Base-by-base conservation (phyloP, 2,329 filamentous ascomycete species). In the Emericellopsis atlantica region DNA sequence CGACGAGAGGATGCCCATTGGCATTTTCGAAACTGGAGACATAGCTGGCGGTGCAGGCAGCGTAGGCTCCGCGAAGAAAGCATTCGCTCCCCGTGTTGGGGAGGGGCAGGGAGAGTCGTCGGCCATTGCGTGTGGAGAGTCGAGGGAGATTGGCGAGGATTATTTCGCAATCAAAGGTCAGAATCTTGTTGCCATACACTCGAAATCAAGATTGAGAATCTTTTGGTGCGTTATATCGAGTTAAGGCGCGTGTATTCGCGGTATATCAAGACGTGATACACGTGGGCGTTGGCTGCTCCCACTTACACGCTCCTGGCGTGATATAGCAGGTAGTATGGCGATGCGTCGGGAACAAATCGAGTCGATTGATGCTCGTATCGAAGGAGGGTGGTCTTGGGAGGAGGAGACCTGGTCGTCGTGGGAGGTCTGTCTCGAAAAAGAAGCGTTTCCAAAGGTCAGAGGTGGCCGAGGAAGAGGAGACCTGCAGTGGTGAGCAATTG, bases 61-160 rank as follows among this genome's bases (percentile, higher is more conserved):
- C 33, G 54, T 51, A 23, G 60, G 60, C 46, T 63, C 59, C 32
- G 36, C 32, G 31, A 42, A 14, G 12, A 24, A 11, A 22, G 32
- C 39, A 36, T 32, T 23, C n/a, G 21, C 21, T 14, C 21, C 18
- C 14, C 6, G 33, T 21, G 21, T 15, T 3, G 37, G 37, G 6
- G 32, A 39, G 37, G 26, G 26, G 26, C 26, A 29, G 12, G 23
- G 41, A 21, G 41, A 42, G 22, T 24, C 24, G 37, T 40, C 38
- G 37, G 37, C 41, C 42, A 43, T 43, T 35, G 32, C n/a, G n/a
- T 35, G 32, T 29, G 26, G 8, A 29, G 26, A 29, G 26, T 29
- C 26, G 26, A 29, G 26, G 26, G 26, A 7, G 26, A 29, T 29
- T 29, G 26, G 12, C 26, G 26, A 29, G 6, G 12, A 29, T 18